Conservation (phyloP, 768 basidiomycete species). For the Tylopilus sp. region DNA sequence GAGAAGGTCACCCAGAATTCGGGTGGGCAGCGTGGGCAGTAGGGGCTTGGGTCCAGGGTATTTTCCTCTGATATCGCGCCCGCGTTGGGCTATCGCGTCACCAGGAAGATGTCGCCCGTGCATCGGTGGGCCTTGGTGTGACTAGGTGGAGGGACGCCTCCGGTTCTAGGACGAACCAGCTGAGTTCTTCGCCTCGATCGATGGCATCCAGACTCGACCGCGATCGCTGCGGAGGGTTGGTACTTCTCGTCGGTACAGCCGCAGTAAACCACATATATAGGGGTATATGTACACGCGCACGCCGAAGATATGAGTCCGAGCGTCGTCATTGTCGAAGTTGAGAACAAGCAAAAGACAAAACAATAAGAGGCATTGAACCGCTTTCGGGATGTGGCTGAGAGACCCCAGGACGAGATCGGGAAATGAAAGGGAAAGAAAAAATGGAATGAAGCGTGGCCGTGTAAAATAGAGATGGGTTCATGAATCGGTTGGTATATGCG, state of each 20-base stretch:
- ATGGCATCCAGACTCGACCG: conserved; percentile 12
- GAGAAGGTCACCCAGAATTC: too few species aligned
- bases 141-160: background rate
- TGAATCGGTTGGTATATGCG: conserved; percentile 11
- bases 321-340: background rate
- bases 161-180: background rate
- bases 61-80: background rate
- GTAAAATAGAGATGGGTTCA: conserved; percentile 1
- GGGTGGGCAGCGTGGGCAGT: background rate
- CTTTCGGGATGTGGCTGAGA: background rate
- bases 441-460: background rate
- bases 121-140: background rate
- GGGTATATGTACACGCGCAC: conserved; percentile 1
- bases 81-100: background rate
- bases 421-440: background rate
- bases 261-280: conserved; percentile 10
- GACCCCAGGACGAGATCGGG: background rate
- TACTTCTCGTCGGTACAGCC: conserved; percentile 3
- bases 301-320: conserved; percentile 12
- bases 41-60: background rate
- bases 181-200: background rate
- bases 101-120: background rate
- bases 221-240: conserved; percentile 9
- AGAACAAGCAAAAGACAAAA: background rate
- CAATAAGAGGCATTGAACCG: background rate